Base-by-base conservation (phyloP, 139 green algal genomes). In the Chlamydomonas incerta region DNA sequence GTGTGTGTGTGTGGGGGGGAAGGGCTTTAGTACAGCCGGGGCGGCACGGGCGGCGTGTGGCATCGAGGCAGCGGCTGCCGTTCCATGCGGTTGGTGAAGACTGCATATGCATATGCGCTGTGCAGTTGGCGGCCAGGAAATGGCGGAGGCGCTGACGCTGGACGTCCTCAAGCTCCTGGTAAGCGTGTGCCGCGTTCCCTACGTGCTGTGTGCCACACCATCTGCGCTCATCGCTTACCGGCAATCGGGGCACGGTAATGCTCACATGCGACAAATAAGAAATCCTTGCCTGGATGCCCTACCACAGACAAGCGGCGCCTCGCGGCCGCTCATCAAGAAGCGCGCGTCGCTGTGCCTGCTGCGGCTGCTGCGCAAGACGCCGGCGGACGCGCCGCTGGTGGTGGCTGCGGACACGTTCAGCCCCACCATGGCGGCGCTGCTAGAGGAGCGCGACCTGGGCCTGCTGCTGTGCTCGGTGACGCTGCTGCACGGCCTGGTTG, bases 261-360 rank as follows among this genome's bases (percentile, higher is more conserved):
- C n/a, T n/a, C n/a, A n/a, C n/a, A n/a, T n/a, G n/a, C n/a, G n/a
- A n/a, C n/a, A n/a, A n/a, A n/a, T n/a, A n/a, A n/a, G n/a, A n/a
- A n/a, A n/a, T n/a, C n/a, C n/a, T n/a, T n/a, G n/a, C n/a, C n/a
- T n/a, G n/a, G n/a, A n/a, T n/a, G 37, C 9, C 50, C 14, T 57
- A 35, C 34, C 80, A 76, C 88, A 96, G 93, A 94, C 89, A 63
- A 97, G 94, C 82, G 94, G 95, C 70, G 88, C 93, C 1, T 90
- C 93, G 33, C 93, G 96, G 9, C 93, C 97, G 9, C 86, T 98
- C 34, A 95, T 99, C 71, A 94, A 96, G 74, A 99, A 99, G 92
- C 99, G 99, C 88, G 97, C 98, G 9, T 96, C 96, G 46, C 93
- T 99, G 57, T 98, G 94, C 90, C 90, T 99, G 80, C 94, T 99